These are phyloP conservation scores for Jaapia argillacea DNA, from an alignment of 768 basidiomycete genomes.

Conservation along the genomic window DNA sequence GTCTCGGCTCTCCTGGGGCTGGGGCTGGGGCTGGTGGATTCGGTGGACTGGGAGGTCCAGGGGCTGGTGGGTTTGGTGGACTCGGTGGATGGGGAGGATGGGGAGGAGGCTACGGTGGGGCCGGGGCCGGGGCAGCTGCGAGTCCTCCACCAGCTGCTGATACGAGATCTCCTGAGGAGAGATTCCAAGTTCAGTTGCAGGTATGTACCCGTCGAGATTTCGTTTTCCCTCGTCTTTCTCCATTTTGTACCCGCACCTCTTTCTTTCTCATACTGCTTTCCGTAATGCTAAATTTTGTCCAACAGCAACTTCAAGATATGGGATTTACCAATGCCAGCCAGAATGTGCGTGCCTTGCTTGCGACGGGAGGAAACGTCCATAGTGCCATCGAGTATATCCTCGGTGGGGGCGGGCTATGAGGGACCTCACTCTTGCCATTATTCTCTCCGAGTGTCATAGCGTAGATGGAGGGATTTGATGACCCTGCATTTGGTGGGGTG, in stretches of 20 bases:
- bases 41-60: background rate
- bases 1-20: background rate
- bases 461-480: too few species aligned
- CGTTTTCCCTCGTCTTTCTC: background rate
- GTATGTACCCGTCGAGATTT: constrained; percentile 31
- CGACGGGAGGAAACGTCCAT: constrained; percentile 90
- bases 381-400: constrained; percentile 91
- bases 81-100: constrained; percentile 17
- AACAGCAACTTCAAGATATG: constrained; percentile 89
- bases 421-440: too few species aligned
- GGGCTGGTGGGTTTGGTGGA: constrained; percentile 7
- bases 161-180: constrained; percentile 75
- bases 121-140: background rate
- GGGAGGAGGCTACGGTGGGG: constrained; percentile 19
- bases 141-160: constrained; percentile 42
- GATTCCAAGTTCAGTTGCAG: constrained; percentile 83
- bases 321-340: constrained; percentile 84
- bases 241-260: constrained; percentile 1
- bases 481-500: too few species aligned
- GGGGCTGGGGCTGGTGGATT: background rate
- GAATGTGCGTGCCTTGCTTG: constrained; percentile 84
- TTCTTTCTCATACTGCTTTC: background rate
- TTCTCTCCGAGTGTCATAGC: too few species aligned
- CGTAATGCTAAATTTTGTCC: background rate
- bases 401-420: constrained; percentile 59